Base-by-base conservation (phyloP, 352 stramenopile genomes). In the Globisporangium lucens region DNA sequence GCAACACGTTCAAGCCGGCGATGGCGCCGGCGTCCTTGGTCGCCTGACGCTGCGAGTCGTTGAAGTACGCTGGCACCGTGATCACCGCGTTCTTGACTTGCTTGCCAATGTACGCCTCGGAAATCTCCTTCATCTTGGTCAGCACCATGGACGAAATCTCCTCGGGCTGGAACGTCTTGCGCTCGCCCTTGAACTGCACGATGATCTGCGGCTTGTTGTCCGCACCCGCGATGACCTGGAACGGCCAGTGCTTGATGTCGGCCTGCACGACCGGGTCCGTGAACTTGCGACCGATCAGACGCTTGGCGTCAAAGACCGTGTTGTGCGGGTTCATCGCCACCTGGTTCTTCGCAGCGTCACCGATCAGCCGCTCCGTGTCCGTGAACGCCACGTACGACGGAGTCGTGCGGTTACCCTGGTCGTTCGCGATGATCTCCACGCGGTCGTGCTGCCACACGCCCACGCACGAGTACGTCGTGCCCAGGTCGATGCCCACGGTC, bases 381-480 rank as follows among this genome's bases (percentile, higher is more conserved):
- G 41, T 47, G 41, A 47, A 47, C 41, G 41, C 41, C 88, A 99
- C 95, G 72, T 98, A 98, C 33, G 95, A 99, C 6, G 96, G 95
- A 0, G 95, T 99, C 36, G 93, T 98, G 49, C 95, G 89, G 76
- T 98, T 98, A 56, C 96, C 96, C 74, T 98, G 91, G 70, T 98
- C 93, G 72, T 99, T 98, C 56, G 94, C 94, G 73, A 98, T 98
- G 75, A 97, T 97, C 71, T 99, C 41, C 41, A 47, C 41, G 13
- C 41, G 93, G 80, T 98, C 97, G 73, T 99, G 98, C 77, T 98
- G 93, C 94, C 94, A 99, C 43, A 99, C 94, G 33, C 96, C 97
- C 53, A 99, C 94, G 67, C 97, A 99, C 66, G 92, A 98, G 82
- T 99, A 91, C 98, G 95, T 99, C 62, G 96, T 99, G 68, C 95